Percentiles rank a stretch among this genome's conserved stretches.
phyloP scores from a whole-genome alignment of 73 alveolate species.

The Blepharisma japonicum region DNA sequence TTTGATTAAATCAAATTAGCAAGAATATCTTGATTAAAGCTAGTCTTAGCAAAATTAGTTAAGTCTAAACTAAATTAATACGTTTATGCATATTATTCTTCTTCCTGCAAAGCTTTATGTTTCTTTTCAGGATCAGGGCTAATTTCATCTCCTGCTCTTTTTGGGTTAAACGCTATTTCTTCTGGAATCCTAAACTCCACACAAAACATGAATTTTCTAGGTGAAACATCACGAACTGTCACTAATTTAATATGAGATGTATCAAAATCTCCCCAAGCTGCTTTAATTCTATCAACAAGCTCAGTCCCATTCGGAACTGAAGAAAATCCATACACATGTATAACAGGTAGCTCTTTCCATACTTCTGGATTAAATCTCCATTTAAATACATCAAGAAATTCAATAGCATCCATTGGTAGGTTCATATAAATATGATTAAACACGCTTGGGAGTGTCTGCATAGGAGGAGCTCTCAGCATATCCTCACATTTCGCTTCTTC shows the following conservation, averaged over 20 bases:
- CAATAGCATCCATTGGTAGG: slow-evolving; percentile 96
- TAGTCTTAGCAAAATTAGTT: no score
- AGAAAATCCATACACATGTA: slow-evolving; percentile 91
- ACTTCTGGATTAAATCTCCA: slow-evolving; percentile 49
- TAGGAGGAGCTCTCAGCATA: slow-evolving; percentile 56
- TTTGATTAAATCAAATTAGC: no score
- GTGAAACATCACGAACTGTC: slow-evolving; percentile 85
- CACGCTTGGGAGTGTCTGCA: slow-evolving; percentile 30
- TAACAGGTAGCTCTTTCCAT: slow-evolving; percentile 82
- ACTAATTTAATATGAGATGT: slow-evolving; percentile 62
- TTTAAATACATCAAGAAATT: slow-evolving; percentile 87
- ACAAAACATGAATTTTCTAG: slow-evolving; percentile 77
- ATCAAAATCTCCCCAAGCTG: slow-evolving; percentile 61
- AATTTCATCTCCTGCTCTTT: no score
- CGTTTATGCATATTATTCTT: no score
- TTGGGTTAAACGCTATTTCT: slow-evolving; percentile 63
- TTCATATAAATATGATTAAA: slow-evolving; percentile 96
- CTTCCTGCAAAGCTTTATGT: no score
- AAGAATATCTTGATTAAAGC: no score
- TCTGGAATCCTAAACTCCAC: slow-evolving; percentile 79
- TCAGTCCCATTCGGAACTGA: slow-evolving; percentile 63
- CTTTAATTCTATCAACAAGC: slow-evolving; percentile 67
- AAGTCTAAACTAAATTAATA: no score
- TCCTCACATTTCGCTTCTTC: slow-evolving; percentile 11
- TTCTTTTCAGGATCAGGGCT: no score